Conservation (phyloP, 75 land plant genomes). For the Azolla pinnata region DNA sequence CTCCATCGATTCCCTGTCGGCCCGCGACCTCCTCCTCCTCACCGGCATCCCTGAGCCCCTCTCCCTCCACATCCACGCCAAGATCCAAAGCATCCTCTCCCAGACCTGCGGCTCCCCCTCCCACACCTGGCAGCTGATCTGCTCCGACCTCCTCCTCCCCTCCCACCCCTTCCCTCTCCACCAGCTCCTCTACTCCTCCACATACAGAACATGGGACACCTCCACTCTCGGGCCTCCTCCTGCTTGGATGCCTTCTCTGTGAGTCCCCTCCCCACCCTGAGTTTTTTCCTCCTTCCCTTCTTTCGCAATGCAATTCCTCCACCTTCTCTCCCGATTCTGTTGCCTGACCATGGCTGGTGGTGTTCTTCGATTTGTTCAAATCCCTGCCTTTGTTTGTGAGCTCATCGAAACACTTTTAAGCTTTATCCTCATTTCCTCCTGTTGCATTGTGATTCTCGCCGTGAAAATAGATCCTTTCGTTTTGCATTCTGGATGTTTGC, state of each 20-base stretch:
- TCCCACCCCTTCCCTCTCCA: constrained; percentile 66
- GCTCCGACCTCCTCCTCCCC: constrained; percentile 43
- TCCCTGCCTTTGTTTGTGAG: too few relatives aligned
- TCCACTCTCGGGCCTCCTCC: constrained; percentile 35
- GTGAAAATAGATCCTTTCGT: too few relatives aligned
- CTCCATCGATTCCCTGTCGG: constrained; percentile 2
- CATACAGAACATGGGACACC: constrained; percentile 46
- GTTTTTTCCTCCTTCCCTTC: not conserved
- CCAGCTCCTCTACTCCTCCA: constrained; percentile 71
- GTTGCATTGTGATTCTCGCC: too few relatives aligned
- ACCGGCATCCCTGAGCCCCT: constrained; percentile 1
- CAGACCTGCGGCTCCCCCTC: constrained; percentile 17
- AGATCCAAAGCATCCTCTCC: not conserved
- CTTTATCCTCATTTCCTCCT: too few relatives aligned
- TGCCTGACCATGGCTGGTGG: not conserved
- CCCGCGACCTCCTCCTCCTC: not conserved
- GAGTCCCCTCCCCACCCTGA: not conserved
- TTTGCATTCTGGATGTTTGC: too few relatives aligned
- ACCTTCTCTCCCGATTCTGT: not conserved
- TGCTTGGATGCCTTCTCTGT: constrained; percentile 78
- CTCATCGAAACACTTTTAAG: too few relatives aligned
- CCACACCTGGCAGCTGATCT: constrained; percentile 42
- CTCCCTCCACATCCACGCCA: not conserved
- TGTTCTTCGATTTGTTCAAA: not conserved
- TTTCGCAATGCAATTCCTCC: not conserved